Conservation (phyloP, 2,329 filamentous ascomycete species). For the Colletotrichum salicis region DNA sequence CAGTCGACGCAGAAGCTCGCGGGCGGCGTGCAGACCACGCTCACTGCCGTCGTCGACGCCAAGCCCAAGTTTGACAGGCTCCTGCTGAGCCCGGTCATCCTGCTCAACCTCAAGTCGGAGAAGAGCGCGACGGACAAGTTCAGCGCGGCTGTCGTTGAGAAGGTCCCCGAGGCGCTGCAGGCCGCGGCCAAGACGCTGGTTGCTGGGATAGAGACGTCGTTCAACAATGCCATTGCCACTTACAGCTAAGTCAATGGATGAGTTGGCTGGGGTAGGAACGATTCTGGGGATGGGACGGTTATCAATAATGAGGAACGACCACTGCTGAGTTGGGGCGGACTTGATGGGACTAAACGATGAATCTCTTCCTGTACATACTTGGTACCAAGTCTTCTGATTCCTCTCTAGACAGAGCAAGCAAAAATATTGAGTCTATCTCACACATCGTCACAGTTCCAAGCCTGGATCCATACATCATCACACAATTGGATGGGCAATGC, state of each 20-base stretch:
- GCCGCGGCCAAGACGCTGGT: conserved; percentile 48
- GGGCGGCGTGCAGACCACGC: conserved; percentile 49
- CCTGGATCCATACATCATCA: neutral
- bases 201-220: conserved; percentile 50
- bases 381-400: neutral
- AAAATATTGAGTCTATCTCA: neutral
- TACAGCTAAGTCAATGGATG: conserved; percentile 36
- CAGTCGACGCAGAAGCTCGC: conserved; percentile 48
- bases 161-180: conserved; percentile 50
- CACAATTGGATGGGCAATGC: neutral
- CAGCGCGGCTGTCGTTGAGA: conserved; percentile 49
- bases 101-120: conserved; percentile 53
- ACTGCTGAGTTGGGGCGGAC: neutral
- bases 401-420: neutral
- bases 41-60: conserved; percentile 49
- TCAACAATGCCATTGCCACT: conserved; percentile 49
- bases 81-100: conserved; percentile 53
- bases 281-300: neutral
- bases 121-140: conserved; percentile 52
- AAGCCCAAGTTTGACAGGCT: conserved; percentile 58
- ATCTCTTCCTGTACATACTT: neutral
- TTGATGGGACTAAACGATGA: neutral
- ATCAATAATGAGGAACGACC: neutral
- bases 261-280: neutral
- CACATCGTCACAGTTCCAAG: neutral